Base-by-base conservation (phyloP, 2,329 filamentous ascomycete species). In the Trichoderma cornu-damae region DNA sequence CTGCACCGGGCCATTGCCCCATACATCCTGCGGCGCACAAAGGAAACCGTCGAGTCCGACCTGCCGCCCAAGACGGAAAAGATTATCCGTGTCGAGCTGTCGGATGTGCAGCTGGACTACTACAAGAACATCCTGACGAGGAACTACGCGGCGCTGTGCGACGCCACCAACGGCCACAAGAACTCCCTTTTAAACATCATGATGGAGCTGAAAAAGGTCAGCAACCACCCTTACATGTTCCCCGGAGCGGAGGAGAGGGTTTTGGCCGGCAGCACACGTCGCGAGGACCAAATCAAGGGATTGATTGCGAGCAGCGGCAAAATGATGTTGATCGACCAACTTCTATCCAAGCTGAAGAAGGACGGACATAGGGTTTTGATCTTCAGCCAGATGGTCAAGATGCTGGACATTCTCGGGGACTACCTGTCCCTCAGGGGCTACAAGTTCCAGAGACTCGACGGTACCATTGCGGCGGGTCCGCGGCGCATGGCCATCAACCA, bases 151-250 rank as follows among this genome's bases (percentile, higher is more conserved):
- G 94, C 93, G 3, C 80, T 99, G 30, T 96, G 95, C 65, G 89
- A 96, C 67, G 93, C 91, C 44, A 86, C 87, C 43, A 90, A 85
- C 60, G 94, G 93, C 5, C 90, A 95, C 71, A 97, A 96, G 73
- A 93, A 96, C 64, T 97, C 93, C 0, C 76, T 99, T 12, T 77
- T 99, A 62, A 99, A 99, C 73, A 94, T 99, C 70, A 96, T 99
- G 84, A 99, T 99, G 94, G 94, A 99, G 72, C 74, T 99, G 67
- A 99, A 99, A 78, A 99, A 99, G 73, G 91, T 94, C 70, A 97
- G 93, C 75, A 99, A 99, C 67, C 94, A 99, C 69, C 93, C 94
- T 1, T 96, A 96, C 75, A 95, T 99, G 87, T 97, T 99, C 65
- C 88, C 89, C 2, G 92, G 91, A 61, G 93, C 91, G 2, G 94